These are phyloP conservation scores for Microbotryum violaceum DNA, from an alignment of 1,284 basidiomycete species.

Conservation along the genomic window DNA sequence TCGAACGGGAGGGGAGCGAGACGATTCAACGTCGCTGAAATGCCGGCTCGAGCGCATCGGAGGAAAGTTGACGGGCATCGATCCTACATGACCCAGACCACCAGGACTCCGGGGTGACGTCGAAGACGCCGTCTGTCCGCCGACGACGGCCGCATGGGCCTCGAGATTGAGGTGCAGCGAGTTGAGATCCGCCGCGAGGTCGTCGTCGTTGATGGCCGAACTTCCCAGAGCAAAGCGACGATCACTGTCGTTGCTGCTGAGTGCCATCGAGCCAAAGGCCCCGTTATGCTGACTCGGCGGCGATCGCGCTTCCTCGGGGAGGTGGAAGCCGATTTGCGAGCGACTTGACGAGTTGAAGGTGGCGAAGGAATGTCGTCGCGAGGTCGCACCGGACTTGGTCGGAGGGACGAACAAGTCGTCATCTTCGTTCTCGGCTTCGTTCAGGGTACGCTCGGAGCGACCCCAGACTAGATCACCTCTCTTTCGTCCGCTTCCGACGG, in stretches of 20 bases:
- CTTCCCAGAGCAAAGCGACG: conserved; percentile 18
- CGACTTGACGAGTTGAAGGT: conserved; percentile 33
- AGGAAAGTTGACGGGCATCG: conserved; percentile 27
- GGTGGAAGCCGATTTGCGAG: conserved; percentile 32
- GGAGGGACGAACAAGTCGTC: conserved; percentile 35
- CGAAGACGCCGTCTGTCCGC: background rate
- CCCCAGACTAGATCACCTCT: conserved; percentile 32
- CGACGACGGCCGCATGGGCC: conserved; percentile 28
- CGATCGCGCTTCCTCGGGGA: conserved; percentile 17
- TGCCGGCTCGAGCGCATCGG: conserved; percentile 2
- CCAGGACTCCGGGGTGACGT: background rate
- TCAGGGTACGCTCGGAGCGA: conserved; percentile 9
- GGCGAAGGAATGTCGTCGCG: conserved; percentile 36
- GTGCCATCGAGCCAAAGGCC: conserved; percentile 5
- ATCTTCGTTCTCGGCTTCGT: conserved; percentile 32
- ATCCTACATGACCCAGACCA: conserved; percentile 16
- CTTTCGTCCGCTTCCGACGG: conserved; percentile 29
- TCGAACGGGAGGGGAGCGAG: conserved; percentile 10
- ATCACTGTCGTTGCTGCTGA: conserved; percentile 2
- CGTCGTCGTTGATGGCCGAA: conserved; percentile 37
- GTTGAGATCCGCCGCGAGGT: conserved; percentile 36
- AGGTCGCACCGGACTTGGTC: conserved; percentile 37
- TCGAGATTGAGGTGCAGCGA: conserved; percentile 37
- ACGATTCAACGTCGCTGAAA: conserved; percentile 9
- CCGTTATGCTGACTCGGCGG: background rate